A percentile compares a stretch with the other conserved stretches of the same genome.
phyloP scores from a whole-genome alignment of 75 land plant genomes.

The Picea sitchensis region DNA sequence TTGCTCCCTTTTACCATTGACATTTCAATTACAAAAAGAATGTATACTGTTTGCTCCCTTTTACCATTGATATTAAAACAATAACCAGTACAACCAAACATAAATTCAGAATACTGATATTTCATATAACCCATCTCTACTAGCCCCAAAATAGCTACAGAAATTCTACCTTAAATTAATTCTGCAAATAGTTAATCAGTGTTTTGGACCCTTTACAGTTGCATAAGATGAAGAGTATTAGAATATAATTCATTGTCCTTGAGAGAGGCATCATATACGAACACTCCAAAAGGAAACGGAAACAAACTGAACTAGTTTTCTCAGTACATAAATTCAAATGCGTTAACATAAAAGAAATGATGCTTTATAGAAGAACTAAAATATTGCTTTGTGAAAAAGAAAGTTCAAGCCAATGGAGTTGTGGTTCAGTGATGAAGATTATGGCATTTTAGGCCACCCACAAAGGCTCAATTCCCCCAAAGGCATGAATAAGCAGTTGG shows the following conservation, averaged over 20 bases:
- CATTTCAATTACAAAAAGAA: background rate
- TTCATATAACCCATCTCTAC: background rate
- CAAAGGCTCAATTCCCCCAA: too few relatives aligned
- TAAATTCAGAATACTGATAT: background rate
- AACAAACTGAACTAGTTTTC: background rate
- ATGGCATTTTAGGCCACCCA: too few relatives aligned
- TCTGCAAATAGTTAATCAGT: background rate
- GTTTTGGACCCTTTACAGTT: background rate
- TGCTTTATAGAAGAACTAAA: too few relatives aligned
- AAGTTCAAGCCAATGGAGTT: too few relatives aligned
- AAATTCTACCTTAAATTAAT: background rate
- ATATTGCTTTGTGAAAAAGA: too few relatives aligned
- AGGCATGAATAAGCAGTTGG: too few relatives aligned
- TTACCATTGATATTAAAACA: background rate
- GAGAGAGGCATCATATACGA: background rate
- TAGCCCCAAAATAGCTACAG: background rate
- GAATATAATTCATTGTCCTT: background rate
- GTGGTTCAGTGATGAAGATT: too few relatives aligned
- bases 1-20: background rate
- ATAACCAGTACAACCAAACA: background rate
- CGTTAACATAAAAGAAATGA: too few relatives aligned
- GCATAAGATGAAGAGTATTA: background rate
- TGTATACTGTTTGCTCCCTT: background rate
- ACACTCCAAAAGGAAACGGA: background rate
- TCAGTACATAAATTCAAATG: too few relatives aligned